A percentile compares a stretch with the other conserved stretches of the same genome.
Conservation (phyloP, 2,329 filamentous ascomycete species). For the Coniochaeta ligniaria region DNA sequence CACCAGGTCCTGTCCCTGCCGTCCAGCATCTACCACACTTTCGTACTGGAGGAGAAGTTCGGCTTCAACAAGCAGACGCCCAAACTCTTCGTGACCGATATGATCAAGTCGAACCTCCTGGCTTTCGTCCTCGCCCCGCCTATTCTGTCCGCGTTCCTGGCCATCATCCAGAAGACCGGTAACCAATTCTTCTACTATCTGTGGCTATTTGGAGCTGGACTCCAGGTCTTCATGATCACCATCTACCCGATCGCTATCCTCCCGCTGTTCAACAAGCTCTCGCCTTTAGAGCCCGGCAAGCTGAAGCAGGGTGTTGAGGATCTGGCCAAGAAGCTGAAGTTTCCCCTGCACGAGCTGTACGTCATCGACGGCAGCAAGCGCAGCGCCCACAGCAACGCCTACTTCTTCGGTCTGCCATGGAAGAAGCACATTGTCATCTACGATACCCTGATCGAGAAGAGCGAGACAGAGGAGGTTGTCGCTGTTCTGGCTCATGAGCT, state of each 20-base stretch:
- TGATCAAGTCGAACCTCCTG: slow-evolving; percentile 84
- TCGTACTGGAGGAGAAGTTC: slow-evolving; percentile 92
- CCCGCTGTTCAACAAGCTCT: slow-evolving; percentile 96
- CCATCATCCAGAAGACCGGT: slow-evolving; percentile 91
- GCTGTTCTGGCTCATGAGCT: slow-evolving; percentile 93
- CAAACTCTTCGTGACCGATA: slow-evolving; percentile 79
- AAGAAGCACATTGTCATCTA: slow-evolving; percentile 99
- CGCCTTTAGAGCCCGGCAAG: slow-evolving; percentile 77
- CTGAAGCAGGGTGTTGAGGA: slow-evolving; percentile 84
- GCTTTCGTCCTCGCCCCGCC: slow-evolving; percentile 75
- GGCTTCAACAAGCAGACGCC: slow-evolving; percentile 98
- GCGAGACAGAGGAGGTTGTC: slow-evolving; percentile 82
- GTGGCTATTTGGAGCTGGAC: slow-evolving; percentile 82
- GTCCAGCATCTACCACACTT: slow-evolving; percentile 83
- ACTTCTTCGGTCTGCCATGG: slow-evolving; percentile 97
- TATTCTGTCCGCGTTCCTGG: slow-evolving; percentile 83
- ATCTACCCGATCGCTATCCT: slow-evolving; percentile 93
- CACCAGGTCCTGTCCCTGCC: slow-evolving; percentile 76
- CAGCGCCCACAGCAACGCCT: slow-evolving; percentile 83
- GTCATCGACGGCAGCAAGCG: slow-evolving; percentile 92
- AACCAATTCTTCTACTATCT: slow-evolving; percentile 97
- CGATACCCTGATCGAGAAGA: slow-evolving; percentile 95
- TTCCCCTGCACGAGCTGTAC: slow-evolving; percentile 86
- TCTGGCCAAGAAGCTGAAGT: slow-evolving; percentile 76
- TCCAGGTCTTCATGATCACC: slow-evolving; percentile 92